Evolutionary conservation across 805 yeast species (phyloP).

Genomic region (Kurtzmaniella cleridarum): DNA sequence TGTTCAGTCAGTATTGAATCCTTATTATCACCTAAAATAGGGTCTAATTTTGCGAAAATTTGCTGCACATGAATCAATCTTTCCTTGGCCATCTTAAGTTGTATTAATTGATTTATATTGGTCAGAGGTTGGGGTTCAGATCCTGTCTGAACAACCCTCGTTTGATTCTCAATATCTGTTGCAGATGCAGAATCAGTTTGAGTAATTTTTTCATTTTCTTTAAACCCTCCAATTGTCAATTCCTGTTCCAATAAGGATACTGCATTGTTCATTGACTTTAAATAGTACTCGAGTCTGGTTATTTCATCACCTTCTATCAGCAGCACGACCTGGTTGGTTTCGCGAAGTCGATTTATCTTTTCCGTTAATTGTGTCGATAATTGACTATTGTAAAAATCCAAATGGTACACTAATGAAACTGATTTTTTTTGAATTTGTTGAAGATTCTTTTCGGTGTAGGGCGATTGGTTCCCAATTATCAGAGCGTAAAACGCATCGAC

Average conservation of each 20-base stretch:
- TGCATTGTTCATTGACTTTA: slow-evolving; percentile 55
- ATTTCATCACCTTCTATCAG: slow-evolving; percentile 30
- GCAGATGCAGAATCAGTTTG: slow-evolving; percentile 2
- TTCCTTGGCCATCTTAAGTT: slow-evolving; percentile 39
- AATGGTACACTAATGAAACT: slow-evolving; percentile 47
- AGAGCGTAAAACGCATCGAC: slow-evolving; percentile 56
- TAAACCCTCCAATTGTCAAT: slow-evolving; percentile 23
- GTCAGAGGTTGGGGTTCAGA: slow-evolving; percentile 7
- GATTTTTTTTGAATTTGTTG: slow-evolving; percentile 43
- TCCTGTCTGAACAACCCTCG: not conserved
- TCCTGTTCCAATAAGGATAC: slow-evolving; percentile 52
- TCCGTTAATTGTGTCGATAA: slow-evolving; percentile 49
- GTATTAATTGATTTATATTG: slow-evolving; percentile 25
- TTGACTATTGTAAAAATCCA: slow-evolving; percentile 60
- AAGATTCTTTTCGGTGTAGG: slow-evolving; percentile 29
- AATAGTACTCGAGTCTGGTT: slow-evolving; percentile 60
- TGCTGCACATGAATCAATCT: slow-evolving; percentile 43
- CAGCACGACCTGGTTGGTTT: slow-evolving; percentile 42
- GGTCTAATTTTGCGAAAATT: slow-evolving; percentile 37
- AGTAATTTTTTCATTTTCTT: not conserved
- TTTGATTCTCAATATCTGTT: not conserved
- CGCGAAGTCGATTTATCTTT: slow-evolving; percentile 44
- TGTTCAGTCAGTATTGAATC: slow-evolving; percentile 5
- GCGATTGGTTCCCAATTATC: slow-evolving; percentile 17
- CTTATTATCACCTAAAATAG: slow-evolving; percentile 2